Base-by-base conservation (phyloP, 352 stramenopile species). In the Globisporangium camurandrum region DNA sequence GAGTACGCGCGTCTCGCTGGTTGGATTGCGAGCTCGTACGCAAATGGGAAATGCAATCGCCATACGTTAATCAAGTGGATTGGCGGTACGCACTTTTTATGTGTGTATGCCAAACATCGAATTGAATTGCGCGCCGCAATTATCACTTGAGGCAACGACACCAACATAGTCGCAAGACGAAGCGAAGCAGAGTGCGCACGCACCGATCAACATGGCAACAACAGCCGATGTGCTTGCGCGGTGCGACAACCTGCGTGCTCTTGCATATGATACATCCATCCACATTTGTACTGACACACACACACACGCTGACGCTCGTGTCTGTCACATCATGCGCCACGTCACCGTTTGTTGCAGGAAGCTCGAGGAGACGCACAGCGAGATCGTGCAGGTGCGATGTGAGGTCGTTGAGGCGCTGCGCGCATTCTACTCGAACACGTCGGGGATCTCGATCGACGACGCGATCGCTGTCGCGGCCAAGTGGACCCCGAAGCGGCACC, bases 401-500 rank as follows among this genome's bases (percentile, higher is more conserved):
- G 59, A 87, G 20, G 75, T 87, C 19, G 56, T 84, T 3, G 71
- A 82, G 24, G 56, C 76, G 24, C 57, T 91, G 47, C 75, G 74
- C 48, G 56, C 66, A 4, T 87, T 88, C 54, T 91, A 91, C 61
- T 61, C 72, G 48, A 67, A 58, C 23, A 62, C 67, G 10, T 82
- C 69, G 9, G 56, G 61, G 14, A 61, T 91, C n/a, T 80, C 76
- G 17, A 55, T 53, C 24, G 76, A 84, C n/a, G 69, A 84, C 9
- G 79, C 79, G 26, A 57, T 88, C 40, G 52, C 66, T 16, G 71
- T 87, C 39, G 76, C 79, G 4, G 61, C 61, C 16, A 64, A 68
- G 54, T 91, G 77, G 74, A 65, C 59, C 8, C 19, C 26, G 23
- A 56, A 17, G 22, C 33, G 19, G 24, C 37, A 40, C 30, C 38